Evolutionary conservation across 1,139 yeast species (phyloP).

Genomic region (Geotrichum reessii): DNA sequence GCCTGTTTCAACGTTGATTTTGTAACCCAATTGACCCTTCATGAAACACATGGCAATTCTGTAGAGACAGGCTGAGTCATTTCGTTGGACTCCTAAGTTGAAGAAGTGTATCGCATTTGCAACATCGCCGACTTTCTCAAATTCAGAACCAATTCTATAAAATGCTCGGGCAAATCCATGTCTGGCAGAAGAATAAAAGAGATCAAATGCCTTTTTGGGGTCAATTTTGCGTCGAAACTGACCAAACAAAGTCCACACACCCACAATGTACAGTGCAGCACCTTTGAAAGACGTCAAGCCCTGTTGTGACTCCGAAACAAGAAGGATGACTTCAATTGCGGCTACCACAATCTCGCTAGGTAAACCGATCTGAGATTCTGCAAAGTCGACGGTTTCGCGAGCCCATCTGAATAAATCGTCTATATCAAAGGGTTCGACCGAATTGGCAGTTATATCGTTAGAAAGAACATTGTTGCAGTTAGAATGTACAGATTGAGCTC

Average conservation of each 20-base stretch:
- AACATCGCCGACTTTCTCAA: conserved; percentile 18
- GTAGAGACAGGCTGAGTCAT: conserved; percentile 15
- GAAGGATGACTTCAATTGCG: conserved; percentile 28
- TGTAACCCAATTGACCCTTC: conserved; percentile 33
- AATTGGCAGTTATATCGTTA: background rate
- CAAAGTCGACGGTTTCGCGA: conserved; percentile 31
- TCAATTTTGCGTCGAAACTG: conserved; percentile 25
- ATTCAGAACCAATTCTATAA: conserved; percentile 35
- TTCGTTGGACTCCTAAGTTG: conserved; percentile 16
- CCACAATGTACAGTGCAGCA: conserved; percentile 31
- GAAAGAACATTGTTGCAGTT: background rate
- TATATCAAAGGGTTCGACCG: background rate
- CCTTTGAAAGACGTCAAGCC: conserved; percentile 26
- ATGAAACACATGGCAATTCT: conserved; percentile 36
- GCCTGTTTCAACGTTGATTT: conserved; percentile 28
- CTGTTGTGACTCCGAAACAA: conserved; percentile 22
- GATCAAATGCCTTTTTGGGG: conserved; percentile 26
- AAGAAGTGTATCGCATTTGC: conserved; percentile 16
- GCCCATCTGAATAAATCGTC: conserved; percentile 29
- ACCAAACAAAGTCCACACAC: conserved; percentile 33
- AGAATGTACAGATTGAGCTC: background rate
- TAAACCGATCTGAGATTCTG: conserved; percentile 30
- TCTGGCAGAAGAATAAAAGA: conserved; percentile 31
- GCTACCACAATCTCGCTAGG: conserved; percentile 23
- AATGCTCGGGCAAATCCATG: conserved; percentile 33